Percentiles rank a stretch among this genome's conserved stretches.
Conservation (phyloP, 2,329 filamentous ascomycete genomes). For the Aspergillus sp. region DNA sequence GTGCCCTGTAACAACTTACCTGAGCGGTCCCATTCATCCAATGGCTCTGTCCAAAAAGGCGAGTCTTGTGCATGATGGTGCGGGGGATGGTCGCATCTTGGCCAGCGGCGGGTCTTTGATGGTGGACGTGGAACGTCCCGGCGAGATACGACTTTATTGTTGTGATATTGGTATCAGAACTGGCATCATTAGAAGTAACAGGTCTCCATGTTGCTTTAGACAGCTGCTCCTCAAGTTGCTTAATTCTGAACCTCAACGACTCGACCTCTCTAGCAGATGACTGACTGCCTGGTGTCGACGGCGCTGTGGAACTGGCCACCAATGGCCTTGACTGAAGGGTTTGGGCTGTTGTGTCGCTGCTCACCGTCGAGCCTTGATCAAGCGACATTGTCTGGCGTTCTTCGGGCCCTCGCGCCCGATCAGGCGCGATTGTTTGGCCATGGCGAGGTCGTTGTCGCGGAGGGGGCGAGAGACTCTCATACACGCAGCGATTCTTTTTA, state of each 20-base stretch:
- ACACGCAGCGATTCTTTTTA: constrained; percentile 19
- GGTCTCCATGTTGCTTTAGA: constrained; percentile 18
- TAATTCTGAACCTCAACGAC: constrained; percentile 36
- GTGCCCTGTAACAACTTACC: constrained; percentile 28
- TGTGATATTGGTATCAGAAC: constrained; percentile 29
- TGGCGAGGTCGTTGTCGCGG: constrained; percentile 3
- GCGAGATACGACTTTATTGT: constrained; percentile 34
- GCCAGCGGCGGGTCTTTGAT: constrained; percentile 29
- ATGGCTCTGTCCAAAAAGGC: constrained; percentile 53
- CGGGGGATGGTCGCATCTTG: constrained; percentile 32
- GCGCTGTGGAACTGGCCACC: constrained; percentile 6
- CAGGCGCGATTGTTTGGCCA: not conserved
- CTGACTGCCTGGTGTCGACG: constrained; percentile 19
- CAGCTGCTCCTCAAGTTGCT: constrained; percentile 43
- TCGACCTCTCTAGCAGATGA: constrained; percentile 29
- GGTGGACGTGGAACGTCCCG: constrained; percentile 42
- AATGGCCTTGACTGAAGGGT: constrained; percentile 5
- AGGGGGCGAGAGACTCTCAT: constrained; percentile 7
- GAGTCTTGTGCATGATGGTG: constrained; percentile 49
- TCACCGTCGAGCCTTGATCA: not conserved
- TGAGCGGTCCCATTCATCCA: constrained; percentile 49
- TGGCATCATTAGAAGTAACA: constrained; percentile 7
- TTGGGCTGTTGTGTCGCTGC: constrained; percentile 5
- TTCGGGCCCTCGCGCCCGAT: not conserved
- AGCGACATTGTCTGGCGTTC: not conserved